Evolutionary conservation across 1,284 basidiomycete species (phyloP), one percentile per base, ranked within the genome.

Genomic region (Cryptococcus deneoformans): DNA sequence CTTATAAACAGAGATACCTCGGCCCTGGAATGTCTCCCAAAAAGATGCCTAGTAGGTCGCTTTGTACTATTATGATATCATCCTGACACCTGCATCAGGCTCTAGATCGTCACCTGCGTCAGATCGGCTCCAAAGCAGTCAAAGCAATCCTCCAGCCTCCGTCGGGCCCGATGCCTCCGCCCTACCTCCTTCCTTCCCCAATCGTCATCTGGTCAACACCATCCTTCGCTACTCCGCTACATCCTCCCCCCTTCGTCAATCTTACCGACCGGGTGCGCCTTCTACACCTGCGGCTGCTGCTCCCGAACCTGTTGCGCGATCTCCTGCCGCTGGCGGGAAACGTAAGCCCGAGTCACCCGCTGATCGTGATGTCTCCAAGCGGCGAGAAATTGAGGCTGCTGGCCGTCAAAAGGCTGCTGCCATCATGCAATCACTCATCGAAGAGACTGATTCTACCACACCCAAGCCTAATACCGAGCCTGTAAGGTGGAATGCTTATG

Each of bases 401-500:
- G 71, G 68, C 24, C 70, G 66, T 54, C 64, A 68, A 53, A 61
- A 69, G 6, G 71, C 70, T 4, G 68, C 69, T 9, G 68, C 70
- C 39, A 70, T 74, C 46, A 65, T 76, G 54, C 65, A 61, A 35
- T 68, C 69, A 16, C 58, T 76, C 10, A 63, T 73, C 40, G 62
- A 63, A 29, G 67, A 71, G 48, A 62, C 70, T 14, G 68, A 64
- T 10, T 63, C 66, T 8, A 42, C 59, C 12, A 60, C 62, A 37
- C 59, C 60, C 4, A 50, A 52, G 6, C 14, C 45, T 34, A 47
- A 64, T 46, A 51, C 56, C 4, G 59, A 63, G 40, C 61, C 62
- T 36, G 60, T 73, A 14, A 64, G 72, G 34, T 63, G 72, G 61
- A 76, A 74, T 56, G 70, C 72, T 6, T 76, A 76, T 55, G 70